Base-by-base conservation (phyloP, 2,329 filamentous ascomycete species). In the Colletotrichum tropicicola region DNA sequence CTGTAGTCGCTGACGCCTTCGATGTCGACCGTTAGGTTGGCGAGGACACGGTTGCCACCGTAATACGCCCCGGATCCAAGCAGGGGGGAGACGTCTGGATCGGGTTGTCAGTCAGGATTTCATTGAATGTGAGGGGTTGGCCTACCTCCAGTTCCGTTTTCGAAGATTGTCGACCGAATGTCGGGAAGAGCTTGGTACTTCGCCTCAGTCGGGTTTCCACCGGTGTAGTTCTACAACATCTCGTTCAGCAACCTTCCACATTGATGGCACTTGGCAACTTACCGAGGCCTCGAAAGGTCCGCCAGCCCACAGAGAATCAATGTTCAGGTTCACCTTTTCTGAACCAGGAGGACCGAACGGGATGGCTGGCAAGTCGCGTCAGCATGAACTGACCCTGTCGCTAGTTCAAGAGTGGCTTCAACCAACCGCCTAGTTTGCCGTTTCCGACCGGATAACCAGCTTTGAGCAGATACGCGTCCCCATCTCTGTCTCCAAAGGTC, bases 231-330 rank as follows among this genome's bases (percentile, higher is more conserved):
- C 73, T 79, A 51, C 6, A 8, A 15, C 3, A 2, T 7, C 6
- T 8, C 1, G 6, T 4, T 57, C 13, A 58, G 55, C 6, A 21
- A 13, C 2, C 6, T 12, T 10, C n/a, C 3, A 7, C 17, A 5
- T 5, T 4, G 9, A 21, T 0, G 39, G 3, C 39, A 10, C 17
- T 17, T 10, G 10, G 17, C 7, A 13, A 66, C 73, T 68, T 68
- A 80, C 80, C 17, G 71, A 70, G 39, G 70, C 73, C 58, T 82
- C 75, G 59, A 85, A 86, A 0, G 83, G 83, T 0, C 83, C 83
- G 3, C 82, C 83, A 2, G 79, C 80, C 83, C 83, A 86, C 2
- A 86, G 68, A 2, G 76, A 81, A 60, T 86, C 83, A 17, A 83
- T 68, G 52, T 86, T 86, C 37, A 85, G 59, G 19, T 74, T 77